These are phyloP conservation scores for Limnanthes douglasii DNA, from an alignment of 345 rosid species.

Conservation along the genomic window DNA sequence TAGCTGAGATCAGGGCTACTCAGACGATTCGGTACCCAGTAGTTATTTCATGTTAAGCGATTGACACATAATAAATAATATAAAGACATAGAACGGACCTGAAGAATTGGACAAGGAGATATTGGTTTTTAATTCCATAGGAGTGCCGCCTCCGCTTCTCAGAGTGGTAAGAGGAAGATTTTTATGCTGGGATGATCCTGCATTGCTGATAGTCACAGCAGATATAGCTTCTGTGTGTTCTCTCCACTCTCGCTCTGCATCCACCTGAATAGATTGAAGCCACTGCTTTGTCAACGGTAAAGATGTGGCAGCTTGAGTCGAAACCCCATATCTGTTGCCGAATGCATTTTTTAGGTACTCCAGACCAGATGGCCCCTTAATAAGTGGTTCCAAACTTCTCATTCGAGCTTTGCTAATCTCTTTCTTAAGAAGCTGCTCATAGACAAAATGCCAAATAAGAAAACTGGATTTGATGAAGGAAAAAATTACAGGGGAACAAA, in stretches of 20 bases:
- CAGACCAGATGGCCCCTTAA: slow-evolving; percentile 78
- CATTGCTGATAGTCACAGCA: slow-evolving; percentile 14
- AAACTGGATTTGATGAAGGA: no score
- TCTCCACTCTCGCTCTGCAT: slow-evolving; percentile 58
- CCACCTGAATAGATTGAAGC: slow-evolving; percentile 38
- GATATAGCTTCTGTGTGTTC: slow-evolving; percentile 47
- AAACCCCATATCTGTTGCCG: slow-evolving; percentile 33
- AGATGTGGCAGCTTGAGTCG: slow-evolving; percentile 28
- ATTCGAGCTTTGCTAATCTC: slow-evolving; percentile 78
- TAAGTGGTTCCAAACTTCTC: slow-evolving; percentile 59
- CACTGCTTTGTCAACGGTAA: slow-evolving; percentile 46
- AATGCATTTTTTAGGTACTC: slow-evolving; percentile 71
- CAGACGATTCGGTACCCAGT: no score
- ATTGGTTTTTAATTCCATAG: slow-evolving; percentile 19
- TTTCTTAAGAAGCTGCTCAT: slow-evolving; percentile 55
- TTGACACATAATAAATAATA: no score
- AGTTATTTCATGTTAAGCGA: no score
- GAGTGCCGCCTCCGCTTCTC: slow-evolving; percentile 60
- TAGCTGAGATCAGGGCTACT: no score
- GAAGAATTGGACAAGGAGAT: slow-evolving; percentile 9
- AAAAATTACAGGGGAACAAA: no score
- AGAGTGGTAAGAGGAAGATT: slow-evolving; percentile 41
- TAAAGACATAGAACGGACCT: slow-evolving; percentile 23
- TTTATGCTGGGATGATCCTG: slow-evolving; percentile 18
- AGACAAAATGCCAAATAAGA: no score